These are phyloP conservation scores for Trichoderma simmonsii DNA, from an alignment of 2,329 filamentous ascomycete genomes.

Conservation along the genomic window DNA sequence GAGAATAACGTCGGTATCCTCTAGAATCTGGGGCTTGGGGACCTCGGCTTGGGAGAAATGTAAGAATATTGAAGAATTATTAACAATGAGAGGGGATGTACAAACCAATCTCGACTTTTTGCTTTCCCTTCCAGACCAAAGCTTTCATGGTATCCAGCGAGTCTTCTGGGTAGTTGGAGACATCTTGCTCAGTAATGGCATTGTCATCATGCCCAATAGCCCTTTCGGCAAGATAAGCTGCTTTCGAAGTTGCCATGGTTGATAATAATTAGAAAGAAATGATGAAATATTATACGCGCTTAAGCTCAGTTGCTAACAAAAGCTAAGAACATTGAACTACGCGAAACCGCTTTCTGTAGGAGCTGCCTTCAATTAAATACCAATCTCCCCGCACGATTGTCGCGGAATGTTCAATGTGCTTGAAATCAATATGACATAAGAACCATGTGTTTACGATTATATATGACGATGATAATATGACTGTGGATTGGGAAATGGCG, in stretches of 20 bases:
- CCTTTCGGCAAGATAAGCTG: conserved; percentile 65
- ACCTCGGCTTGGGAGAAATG: conserved; percentile 49
- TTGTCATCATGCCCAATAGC: conserved; percentile 67
- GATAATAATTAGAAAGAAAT: neutral
- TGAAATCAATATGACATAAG: neutral
- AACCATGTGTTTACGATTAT: neutral
- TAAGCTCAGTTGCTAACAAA: neutral
- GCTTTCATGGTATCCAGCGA: conserved; percentile 70
- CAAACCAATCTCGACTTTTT: conserved; percentile 64
- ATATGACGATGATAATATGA: neutral
- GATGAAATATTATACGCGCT: no score
- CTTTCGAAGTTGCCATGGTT: conserved; percentile 45
- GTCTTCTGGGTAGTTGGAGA: conserved; percentile 54
- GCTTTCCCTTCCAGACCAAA: conserved; percentile 78
- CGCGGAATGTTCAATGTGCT: neutral
- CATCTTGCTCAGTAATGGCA: conserved; percentile 63
- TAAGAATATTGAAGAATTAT: neutral
- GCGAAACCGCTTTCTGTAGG: neutral
- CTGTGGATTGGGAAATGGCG: neutral
- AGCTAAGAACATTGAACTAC: neutral
- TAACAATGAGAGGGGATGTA: neutral
- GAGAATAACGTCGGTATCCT: conserved; percentile 73
- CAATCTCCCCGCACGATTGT: neutral
- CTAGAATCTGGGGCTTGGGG: conserved; percentile 68
- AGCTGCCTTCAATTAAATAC: neutral